Evolutionary conservation across 106 monocot species (phyloP).

Genomic region (Dendrobium catenatum): DNA sequence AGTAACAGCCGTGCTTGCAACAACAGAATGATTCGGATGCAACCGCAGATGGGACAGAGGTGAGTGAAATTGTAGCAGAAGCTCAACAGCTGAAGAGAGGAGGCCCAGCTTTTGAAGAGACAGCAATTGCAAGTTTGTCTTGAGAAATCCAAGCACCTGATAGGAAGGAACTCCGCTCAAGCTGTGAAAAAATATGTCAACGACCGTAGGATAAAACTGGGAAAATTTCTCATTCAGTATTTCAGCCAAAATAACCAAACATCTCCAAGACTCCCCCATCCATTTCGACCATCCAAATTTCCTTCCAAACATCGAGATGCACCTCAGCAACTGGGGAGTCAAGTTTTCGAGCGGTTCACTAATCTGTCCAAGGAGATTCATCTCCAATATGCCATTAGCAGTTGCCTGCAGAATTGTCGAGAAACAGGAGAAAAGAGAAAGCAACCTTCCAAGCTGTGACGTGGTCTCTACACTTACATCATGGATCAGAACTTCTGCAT

Average conservation of each 20-base stretch:
- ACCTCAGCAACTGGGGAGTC: constrained; percentile 59
- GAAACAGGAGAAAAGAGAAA: constrained; percentile 85
- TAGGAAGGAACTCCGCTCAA: constrained; percentile 34
- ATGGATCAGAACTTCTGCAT: constrained; percentile 79
- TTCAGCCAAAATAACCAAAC: constrained; percentile 67
- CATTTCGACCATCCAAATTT: constrained; percentile 59
- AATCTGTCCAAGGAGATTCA: constrained; percentile 43
- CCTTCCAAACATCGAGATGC: constrained; percentile 40
- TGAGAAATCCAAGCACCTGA: constrained; percentile 52
- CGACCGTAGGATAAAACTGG: constrained; percentile 37
- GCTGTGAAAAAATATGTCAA: constrained; percentile 66
- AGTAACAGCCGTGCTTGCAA: constrained; percentile 50
- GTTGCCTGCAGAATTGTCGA: constrained; percentile 70
- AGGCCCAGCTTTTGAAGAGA: constrained; percentile 65
- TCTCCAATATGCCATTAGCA: constrained; percentile 47
- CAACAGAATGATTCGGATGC: constrained; percentile 76
- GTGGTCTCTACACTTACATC: constrained; percentile 30
- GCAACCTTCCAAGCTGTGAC: constrained; percentile 40
- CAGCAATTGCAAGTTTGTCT: constrained; percentile 64
- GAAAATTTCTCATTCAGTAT: constrained; percentile 72
- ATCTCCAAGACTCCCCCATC: constrained; percentile 59
- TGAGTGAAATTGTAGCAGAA: constrained; percentile 46
- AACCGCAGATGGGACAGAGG: constrained; percentile 75
- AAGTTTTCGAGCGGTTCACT: constrained; percentile 43
- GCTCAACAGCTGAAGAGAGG: constrained; percentile 45